These are phyloP conservation scores for Falciphora oryzae DNA, from an alignment of 2,329 filamentous ascomycete genomes.

Conservation along the genomic window DNA sequence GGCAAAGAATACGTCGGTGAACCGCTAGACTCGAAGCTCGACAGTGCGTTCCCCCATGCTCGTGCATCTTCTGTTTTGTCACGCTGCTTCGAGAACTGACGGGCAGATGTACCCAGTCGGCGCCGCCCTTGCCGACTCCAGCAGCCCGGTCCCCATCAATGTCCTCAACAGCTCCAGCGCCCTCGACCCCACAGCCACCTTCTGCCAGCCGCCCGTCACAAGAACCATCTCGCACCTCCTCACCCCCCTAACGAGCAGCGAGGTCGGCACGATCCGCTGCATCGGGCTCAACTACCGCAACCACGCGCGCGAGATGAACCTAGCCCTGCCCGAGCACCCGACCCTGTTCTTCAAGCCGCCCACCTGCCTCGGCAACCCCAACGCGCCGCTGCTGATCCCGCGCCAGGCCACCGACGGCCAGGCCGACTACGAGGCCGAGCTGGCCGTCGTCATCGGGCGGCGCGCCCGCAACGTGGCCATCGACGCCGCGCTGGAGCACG, in stretches of 20 bases:
- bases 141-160: too few relatives aligned
- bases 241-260: constrained; percentile 26
- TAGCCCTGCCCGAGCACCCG: constrained; percentile 28
- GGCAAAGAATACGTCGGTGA: constrained; percentile 33
- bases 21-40: neutral
- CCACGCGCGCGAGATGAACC: constrained; percentile 31
- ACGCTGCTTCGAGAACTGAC: too few relatives aligned
- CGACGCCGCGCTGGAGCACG: constrained; percentile 29
- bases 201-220: constrained; percentile 14
- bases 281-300: constrained; percentile 39
- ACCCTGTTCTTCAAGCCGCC: constrained; percentile 34
- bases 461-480: constrained; percentile 30
- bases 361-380: constrained; percentile 27
- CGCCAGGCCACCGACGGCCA: constrained; percentile 27
- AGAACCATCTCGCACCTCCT: constrained; percentile 25
- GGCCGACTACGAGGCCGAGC: constrained; percentile 35
- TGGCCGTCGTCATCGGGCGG: constrained; percentile 30
- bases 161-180: constrained; percentile 25
- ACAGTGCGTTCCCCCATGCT: too few relatives aligned
- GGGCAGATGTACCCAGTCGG: too few relatives aligned
- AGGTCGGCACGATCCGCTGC: constrained; percentile 37
- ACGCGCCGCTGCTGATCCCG: constrained; percentile 23
- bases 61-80: too few relatives aligned
- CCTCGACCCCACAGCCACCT: constrained; percentile 29
- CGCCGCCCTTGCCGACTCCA: too few relatives aligned